These are phyloP conservation scores for Daldinia vernicosa DNA, from an alignment of 495 filamentous ascomycete genomes.

Conservation along the genomic window DNA sequence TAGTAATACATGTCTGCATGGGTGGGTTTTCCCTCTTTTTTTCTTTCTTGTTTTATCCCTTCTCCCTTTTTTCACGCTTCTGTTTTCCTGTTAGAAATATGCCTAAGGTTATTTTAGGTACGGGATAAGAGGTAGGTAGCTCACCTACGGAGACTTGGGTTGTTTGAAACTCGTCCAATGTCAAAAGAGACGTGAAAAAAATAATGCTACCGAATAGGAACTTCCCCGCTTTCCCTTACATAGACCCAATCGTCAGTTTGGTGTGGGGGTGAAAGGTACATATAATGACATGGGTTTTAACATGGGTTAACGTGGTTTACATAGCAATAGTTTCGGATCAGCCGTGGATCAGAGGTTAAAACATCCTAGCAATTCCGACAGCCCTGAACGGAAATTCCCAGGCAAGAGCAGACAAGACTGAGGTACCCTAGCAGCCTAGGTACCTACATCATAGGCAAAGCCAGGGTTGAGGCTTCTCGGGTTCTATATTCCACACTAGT, in stretches of 20 bases:
- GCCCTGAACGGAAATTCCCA: conserved; percentile 21
- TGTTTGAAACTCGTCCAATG: conserved; percentile 32
- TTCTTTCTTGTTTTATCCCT: background rate
- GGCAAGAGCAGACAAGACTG: conserved; percentile 1
- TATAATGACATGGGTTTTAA: conserved; percentile 2
- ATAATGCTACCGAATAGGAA: conserved; percentile 35
- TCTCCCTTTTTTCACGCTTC: background rate
- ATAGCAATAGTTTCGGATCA: conserved; percentile 21
- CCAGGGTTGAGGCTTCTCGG: conserved; percentile 1
- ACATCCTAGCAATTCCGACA: conserved; percentile 10
- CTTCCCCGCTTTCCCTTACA: conserved; percentile 39
- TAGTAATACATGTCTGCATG: conserved; percentile 5
- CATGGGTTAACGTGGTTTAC: background rate
- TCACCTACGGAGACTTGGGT: conserved; percentile 7
- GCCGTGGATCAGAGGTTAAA: conserved; percentile 26
- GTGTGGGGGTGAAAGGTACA: conserved; percentile 31
- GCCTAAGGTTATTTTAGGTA: background rate
- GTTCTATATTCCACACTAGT: conserved; percentile 11
- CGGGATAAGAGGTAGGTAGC: background rate
- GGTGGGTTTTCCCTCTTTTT: conserved; percentile 3
- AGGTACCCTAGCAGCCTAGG: background rate
- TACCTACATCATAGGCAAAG: too few relatives aligned
- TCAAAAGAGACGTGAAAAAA: conserved; percentile 28
- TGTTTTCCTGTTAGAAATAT: background rate
- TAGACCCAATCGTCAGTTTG: conserved; percentile 33